A percentile compares a stretch with the other conserved stretches of the same genome.
Conservation (phyloP, 495 filamentous ascomycete genomes). For the Daldinia caldariorum region DNA sequence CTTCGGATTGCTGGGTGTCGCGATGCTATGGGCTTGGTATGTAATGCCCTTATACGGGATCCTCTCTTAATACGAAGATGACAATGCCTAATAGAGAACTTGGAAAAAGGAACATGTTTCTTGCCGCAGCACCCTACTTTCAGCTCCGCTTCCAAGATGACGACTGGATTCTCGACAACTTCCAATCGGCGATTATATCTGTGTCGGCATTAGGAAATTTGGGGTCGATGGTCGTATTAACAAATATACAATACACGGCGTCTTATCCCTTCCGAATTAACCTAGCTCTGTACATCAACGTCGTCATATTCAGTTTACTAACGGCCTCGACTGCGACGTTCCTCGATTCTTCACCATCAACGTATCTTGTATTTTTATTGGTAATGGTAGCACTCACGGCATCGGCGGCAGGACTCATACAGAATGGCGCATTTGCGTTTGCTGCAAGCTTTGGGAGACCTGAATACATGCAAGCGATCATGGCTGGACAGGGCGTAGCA, state of each 20-base stretch:
- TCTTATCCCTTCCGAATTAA: constrained; percentile 87
- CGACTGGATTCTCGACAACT: constrained; percentile 77
- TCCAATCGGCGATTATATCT: constrained; percentile 88
- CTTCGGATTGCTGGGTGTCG: constrained; percentile 86
- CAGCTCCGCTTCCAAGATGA: constrained; percentile 78
- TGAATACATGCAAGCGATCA: constrained; percentile 94
- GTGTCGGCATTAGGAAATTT: constrained; percentile 86
- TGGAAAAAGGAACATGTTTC: constrained; percentile 90
- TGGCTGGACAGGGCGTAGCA: constrained; percentile 92
- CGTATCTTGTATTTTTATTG: constrained; percentile 85
- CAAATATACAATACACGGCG: constrained; percentile 78
- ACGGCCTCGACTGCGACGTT: constrained; percentile 80
- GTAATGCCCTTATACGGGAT: constrained; percentile 38
- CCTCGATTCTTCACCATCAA: constrained; percentile 63
- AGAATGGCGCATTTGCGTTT: constrained; percentile 95
- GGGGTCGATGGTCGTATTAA: constrained; percentile 73
- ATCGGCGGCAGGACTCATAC: constrained; percentile 82
- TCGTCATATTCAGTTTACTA: constrained; percentile 74
- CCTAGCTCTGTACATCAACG: constrained; percentile 75
- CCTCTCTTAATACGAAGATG: not conserved
- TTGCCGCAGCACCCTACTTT: constrained; percentile 95
- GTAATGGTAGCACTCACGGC: constrained; percentile 81
- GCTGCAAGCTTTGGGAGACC: constrained; percentile 82
- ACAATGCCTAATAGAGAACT: constrained; percentile 32
- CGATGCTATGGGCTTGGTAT: constrained; percentile 98